Percentiles rank a stretch among this genome's conserved stretches.
phyloP scores from a whole-genome alignment of 345 rosid species.

The Abelmoschus esculentus region DNA sequence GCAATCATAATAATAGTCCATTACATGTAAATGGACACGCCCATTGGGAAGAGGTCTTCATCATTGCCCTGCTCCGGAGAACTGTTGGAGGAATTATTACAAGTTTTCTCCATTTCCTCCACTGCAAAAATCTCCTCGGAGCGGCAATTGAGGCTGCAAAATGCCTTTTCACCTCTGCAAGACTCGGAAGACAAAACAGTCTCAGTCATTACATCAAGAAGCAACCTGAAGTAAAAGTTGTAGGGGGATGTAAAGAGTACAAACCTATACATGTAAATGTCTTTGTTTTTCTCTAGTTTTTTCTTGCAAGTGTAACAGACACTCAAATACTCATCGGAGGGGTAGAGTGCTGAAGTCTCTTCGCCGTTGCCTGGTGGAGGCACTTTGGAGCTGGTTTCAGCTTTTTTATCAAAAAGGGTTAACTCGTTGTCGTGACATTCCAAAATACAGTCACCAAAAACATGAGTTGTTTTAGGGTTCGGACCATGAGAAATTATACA shows the following conservation, averaged over 20 bases:
- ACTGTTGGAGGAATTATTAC: conserved; percentile 19
- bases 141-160: conserved; percentile 72
- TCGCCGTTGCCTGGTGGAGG: conserved; percentile 16
- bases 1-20: conserved; percentile 6
- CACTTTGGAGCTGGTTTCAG: conserved; percentile 9
- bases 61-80: conserved; percentile 16
- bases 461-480: conserved; percentile 73
- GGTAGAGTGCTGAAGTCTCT: conserved; percentile 13
- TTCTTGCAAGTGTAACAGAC: conserved; percentile 68
- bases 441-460: conserved; percentile 67
- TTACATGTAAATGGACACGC: conserved; percentile 26
- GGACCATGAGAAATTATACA: conserved; percentile 76
- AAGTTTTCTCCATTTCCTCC: conserved; percentile 29
- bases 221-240: background rate
- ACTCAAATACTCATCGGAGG: conserved; percentile 48
- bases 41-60: conserved; percentile 32
- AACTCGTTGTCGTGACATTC: conserved; percentile 38
- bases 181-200: background rate
- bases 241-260: conserved; percentile 11
- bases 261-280: conserved; percentile 79
- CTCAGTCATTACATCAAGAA: background rate
- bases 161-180: conserved; percentile 80
- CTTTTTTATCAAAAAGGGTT: conserved; percentile 23
- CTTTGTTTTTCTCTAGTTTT: conserved; percentile 46
- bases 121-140: conserved; percentile 54